A percentile compares a stretch with the other conserved stretches of the same genome.
Conservation (phyloP, 2,329 filamentous ascomycete species). For the Fusarium sp. region DNA sequence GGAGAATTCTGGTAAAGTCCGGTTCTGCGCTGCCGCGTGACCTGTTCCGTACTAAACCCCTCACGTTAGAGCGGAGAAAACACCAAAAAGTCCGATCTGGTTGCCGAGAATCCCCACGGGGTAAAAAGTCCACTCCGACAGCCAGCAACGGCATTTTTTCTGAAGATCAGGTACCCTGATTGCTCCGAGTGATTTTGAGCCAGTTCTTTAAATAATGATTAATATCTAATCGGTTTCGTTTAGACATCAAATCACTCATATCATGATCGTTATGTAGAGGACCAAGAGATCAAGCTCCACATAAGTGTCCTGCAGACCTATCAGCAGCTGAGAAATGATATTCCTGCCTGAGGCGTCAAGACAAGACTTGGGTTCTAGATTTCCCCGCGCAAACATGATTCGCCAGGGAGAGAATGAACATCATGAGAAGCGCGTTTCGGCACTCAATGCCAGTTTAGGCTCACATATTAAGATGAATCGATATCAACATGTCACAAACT, state of each 20-base stretch:
- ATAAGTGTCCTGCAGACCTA: neutral
- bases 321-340: fast-evolving
- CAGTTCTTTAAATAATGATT: fast-evolving
- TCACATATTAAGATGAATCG: neutral
- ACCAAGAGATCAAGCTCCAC: neutral
- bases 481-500: neutral
- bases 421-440: neutral
- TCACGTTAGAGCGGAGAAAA: neutral
- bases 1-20: neutral
- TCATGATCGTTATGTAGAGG: too few relatives aligned
- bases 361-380: neutral
- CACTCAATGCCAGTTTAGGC: neutral
- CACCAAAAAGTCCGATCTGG: neutral
- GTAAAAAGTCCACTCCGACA: neutral
- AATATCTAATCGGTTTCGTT: fast-evolving
- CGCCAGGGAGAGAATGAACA: neutral
- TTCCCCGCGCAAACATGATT: neutral
- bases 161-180: neutral
- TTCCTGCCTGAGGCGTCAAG: neutral
- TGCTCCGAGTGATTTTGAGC: neutral
- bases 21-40: neutral
- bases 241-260: neutral
- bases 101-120: neutral
- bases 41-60: neutral
- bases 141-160: too few relatives aligned